These are phyloP conservation scores for Talaromyces albobiverticillius DNA, from an alignment of 2,329 filamentous ascomycete genomes.

Conservation along the genomic window DNA sequence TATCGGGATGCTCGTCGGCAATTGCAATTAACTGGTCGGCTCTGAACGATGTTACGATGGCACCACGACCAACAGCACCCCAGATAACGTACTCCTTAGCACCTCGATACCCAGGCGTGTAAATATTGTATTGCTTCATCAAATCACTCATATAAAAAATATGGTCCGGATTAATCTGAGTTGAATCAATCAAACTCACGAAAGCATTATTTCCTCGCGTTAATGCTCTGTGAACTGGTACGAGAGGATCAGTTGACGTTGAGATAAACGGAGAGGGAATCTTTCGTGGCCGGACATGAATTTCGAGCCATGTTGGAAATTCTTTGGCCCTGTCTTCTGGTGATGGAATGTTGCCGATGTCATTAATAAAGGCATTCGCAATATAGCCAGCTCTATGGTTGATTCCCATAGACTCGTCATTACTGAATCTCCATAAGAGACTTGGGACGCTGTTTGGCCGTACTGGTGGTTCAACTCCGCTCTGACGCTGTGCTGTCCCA, in stretches of 20 bases:
- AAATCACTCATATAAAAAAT: slow-evolving; percentile 28
- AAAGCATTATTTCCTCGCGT: slow-evolving; percentile 21
- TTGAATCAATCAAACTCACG: slow-evolving; percentile 30
- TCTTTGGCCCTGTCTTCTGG: slow-evolving; percentile 15
- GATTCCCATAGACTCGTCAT: slow-evolving; percentile 28
- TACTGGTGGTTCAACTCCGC: background rate
- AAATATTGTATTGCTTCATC: slow-evolving; percentile 17
- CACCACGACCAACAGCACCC: slow-evolving; percentile 24
- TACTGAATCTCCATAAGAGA: slow-evolving; percentile 34
- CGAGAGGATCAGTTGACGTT: slow-evolving; percentile 22
- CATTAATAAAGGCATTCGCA: slow-evolving; percentile 25
- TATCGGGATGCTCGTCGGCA: slow-evolving; percentile 15
- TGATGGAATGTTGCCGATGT: slow-evolving; percentile 8
- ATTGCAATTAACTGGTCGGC: slow-evolving; percentile 23
- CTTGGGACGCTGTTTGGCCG: slow-evolving; percentile 19
- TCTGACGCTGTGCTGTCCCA: no score
- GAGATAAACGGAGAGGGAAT: slow-evolving; percentile 34
- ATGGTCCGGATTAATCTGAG: slow-evolving; percentile 18
- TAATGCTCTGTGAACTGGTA: slow-evolving; percentile 32
- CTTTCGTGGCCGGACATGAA: slow-evolving; percentile 24
- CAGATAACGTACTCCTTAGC: slow-evolving; percentile 35
- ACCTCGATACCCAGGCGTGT: slow-evolving; percentile 25
- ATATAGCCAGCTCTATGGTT: slow-evolving; percentile 25
- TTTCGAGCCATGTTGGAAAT: slow-evolving; percentile 22
- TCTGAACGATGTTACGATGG: slow-evolving; percentile 29